Evolutionary conservation across 257 asterid species (phyloP).

Genomic region (Mitragyna speciosa): DNA sequence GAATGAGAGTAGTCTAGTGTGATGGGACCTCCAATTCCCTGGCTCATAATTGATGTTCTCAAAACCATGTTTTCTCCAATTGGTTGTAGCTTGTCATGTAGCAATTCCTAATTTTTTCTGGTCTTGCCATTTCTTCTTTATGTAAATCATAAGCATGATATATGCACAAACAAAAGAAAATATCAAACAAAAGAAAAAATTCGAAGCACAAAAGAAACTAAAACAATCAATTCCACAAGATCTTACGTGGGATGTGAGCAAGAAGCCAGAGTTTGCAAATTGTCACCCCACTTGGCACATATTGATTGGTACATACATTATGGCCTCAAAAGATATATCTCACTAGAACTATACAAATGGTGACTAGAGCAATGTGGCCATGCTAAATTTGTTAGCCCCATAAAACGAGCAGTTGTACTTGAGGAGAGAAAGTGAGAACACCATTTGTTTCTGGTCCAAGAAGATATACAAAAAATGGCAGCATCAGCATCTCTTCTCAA

Average conservation of each 20-base stretch:
- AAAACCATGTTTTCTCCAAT: neutral
- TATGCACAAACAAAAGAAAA: neutral
- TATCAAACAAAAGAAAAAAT: neutral
- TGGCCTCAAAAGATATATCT: conserved; percentile 46
- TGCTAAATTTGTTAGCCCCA: conserved; percentile 11
- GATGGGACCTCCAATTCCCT: conserved; percentile 19
- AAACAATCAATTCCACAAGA: conserved; percentile 21
- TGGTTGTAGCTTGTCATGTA: conserved; percentile 6
- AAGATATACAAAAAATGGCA: conserved; percentile 47
- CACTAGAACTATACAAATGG: conserved; percentile 29
- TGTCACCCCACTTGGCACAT: conserved; percentile 39
- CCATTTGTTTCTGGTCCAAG: neutral
- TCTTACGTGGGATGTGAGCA: conserved; percentile 1
- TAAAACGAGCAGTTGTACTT: neutral
- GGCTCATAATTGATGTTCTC: conserved; percentile 6
- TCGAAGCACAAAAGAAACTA: neutral
- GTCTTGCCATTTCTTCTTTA: conserved; percentile 19
- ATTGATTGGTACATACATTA: conserved; percentile 33
- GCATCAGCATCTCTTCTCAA: conserved; percentile 69
- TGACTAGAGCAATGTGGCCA: conserved; percentile 3
- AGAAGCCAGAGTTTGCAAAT: conserved; percentile 32
- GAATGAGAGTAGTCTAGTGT: conserved; percentile 12
- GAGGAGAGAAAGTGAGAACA: neutral
- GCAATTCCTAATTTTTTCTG: conserved; percentile 19
- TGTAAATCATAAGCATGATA: neutral